Evolutionary conservation across 805 yeast species (phyloP).

Genomic region (Metschnikowia cubensis): DNA sequence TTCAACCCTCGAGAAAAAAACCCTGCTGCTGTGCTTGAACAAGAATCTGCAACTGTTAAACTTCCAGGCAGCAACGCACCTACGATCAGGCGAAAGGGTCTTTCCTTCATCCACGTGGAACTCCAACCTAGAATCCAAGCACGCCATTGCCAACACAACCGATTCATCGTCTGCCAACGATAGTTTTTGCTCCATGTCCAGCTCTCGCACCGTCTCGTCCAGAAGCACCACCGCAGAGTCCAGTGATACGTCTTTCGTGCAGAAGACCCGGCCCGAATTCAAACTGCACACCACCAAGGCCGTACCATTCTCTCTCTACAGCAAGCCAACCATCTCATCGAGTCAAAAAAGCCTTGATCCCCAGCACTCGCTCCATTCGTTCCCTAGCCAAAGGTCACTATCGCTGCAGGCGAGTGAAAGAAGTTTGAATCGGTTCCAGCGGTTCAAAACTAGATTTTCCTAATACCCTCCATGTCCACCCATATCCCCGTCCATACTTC

Average conservation of each 20-base stretch:
- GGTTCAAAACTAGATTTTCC: slow-evolving; percentile 30
- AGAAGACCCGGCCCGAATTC: background rate
- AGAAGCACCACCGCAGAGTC: slow-evolving; percentile 1
- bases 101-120: background rate
- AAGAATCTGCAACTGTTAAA: background rate
- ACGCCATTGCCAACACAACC: background rate
- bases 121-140: background rate
- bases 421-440: slow-evolving; percentile 32
- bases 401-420: slow-evolving; percentile 16
- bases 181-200: background rate
- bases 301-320: slow-evolving; percentile 24
- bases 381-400: slow-evolving; percentile 11
- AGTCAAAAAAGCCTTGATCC: slow-evolving; percentile 27
- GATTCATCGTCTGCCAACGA: background rate
- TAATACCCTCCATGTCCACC: background rate
- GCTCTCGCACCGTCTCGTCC: background rate
- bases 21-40: background rate
- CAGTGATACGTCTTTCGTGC: background rate
- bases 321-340: slow-evolving; percentile 40
- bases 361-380: slow-evolving; percentile 9
- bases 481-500: background rate
- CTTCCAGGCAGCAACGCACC: background rate
- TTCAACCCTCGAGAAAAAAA: slow-evolving; percentile 11
- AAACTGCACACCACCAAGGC: slow-evolving; percentile 22
- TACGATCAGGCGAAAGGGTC: background rate